Evolutionary conservation across 805 yeast genomes (phyloP), one percentile per base, ranked within the genome.

Genomic region (Teunomyces aglyptinius): DNA sequence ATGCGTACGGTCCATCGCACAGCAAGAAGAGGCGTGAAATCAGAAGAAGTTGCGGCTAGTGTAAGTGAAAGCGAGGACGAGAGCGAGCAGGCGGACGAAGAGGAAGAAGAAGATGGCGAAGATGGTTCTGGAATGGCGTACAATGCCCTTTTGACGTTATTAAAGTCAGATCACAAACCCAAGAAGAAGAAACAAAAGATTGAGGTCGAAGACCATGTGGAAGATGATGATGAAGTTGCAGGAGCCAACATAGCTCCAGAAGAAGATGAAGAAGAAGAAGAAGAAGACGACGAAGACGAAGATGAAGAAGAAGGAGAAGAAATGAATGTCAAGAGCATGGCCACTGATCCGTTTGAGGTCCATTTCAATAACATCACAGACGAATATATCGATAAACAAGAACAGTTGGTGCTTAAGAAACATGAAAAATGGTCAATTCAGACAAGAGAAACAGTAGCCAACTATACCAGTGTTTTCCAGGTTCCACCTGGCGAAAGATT

Each of bases 291-390:
- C 2, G 24, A 20, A 20, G 24, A 20, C 2, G 1, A 1, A 20
- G 24, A 20, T 3, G 24, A 20, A 5, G 24, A 20, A 20, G 24
- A n/a, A 2, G 57, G 43, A 24, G 65, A 52, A 27, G 66, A 54
- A 4, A 75, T 59, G 5, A 75, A 68, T 19, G 63, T 65, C 40
- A 75, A 68, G 13, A 72, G 64, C 4, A 71, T 68, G 40, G 44
- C 53, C 8, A 60, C 65, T 6, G 97, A 92, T 65, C 88, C 96
- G 0, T 90, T 87, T 55, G 87, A 86, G 50, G 58, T 67, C 10
- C 98, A 91, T 62, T 91, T 86, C 64, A 85, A 83, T 41, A 66
- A 71, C 16, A 70, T 78, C 16, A 63, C 76, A 4, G 77, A 75
- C 2, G 62, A 64, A 8, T 61, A 54, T 52, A 55, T 67, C 28